Percentiles rank a stretch among this genome's conserved stretches.
phyloP scores from a whole-genome alignment of 225 moss, liverwort and hornwort genomes.

The Takakia lepidozioides region DNA sequence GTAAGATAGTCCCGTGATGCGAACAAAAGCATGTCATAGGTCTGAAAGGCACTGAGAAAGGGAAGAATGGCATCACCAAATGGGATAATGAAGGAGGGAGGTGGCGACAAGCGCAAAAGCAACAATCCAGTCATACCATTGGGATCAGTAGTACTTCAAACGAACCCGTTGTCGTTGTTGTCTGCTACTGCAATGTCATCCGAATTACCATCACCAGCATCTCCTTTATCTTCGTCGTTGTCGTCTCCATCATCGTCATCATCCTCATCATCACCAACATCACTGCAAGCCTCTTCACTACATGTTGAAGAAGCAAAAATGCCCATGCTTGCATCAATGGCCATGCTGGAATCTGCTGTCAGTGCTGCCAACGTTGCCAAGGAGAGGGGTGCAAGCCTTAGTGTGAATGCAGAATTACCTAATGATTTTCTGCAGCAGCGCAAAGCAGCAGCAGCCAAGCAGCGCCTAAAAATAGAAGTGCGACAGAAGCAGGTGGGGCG shows the following conservation, averaged over 20 bases:
- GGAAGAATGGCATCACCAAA: no score
- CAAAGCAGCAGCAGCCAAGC: conserved; percentile 11
- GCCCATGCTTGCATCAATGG: conserved; percentile 4
- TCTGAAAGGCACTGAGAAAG: no score
- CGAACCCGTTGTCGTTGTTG: not conserved
- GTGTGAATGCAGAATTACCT: not conserved
- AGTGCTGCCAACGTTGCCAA: conserved; percentile 7
- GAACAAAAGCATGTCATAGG: no score
- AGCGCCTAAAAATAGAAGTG: conserved; percentile 9
- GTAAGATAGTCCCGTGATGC: no score
- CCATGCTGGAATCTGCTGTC: conserved; percentile 1
- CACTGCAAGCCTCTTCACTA: not conserved
- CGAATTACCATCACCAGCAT: not conserved
- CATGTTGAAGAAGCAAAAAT: conserved; percentile 2
- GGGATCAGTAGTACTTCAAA: not conserved
- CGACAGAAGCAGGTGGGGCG: not conserved
- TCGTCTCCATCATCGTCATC: not conserved
- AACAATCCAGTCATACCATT: not conserved
- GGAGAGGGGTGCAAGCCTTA: rapidly evolving
- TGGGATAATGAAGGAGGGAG: no score
- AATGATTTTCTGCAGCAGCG: conserved; percentile 19
- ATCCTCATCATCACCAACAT: not conserved
- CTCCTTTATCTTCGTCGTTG: no score
- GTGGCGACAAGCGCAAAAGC: no score
- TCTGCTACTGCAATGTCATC: not conserved